Evolutionary conservation across 2,329 filamentous ascomycete genomes (phyloP).

Genomic region (Diaporthe sp.): DNA sequence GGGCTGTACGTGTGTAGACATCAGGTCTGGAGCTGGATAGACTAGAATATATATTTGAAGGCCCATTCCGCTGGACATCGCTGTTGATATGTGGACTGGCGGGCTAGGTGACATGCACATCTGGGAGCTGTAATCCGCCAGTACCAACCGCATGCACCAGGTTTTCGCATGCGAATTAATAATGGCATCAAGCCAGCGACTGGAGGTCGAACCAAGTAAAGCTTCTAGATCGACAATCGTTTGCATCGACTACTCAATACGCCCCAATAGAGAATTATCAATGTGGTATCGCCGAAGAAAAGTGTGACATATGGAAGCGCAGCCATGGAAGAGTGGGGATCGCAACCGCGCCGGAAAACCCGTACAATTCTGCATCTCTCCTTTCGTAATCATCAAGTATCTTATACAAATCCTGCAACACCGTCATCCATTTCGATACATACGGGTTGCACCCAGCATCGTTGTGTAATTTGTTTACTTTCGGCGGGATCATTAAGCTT

Average conservation of each 20-base stretch:
- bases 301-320: not conserved
- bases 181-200: not conserved
- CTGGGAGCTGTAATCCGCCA: not conserved
- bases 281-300: constrained; percentile 19
- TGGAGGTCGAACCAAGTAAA: not conserved
- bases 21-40: not conserved
- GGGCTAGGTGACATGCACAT: not conserved
- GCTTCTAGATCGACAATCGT: not conserved
- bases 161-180: not conserved
- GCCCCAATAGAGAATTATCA: not conserved
- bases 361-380: constrained; percentile 9
- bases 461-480: not conserved
- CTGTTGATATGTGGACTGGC: not conserved
- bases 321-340: constrained; percentile 24
- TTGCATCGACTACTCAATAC: not conserved
- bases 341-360: not conserved
- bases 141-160: not conserved
- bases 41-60: not conserved
- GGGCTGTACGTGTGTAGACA: not conserved
- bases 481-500: not conserved
- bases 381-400: constrained; percentile 25
- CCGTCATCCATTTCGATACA: not conserved
- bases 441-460: not conserved
- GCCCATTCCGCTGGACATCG: not conserved
- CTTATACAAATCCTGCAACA: not conserved